Conservation (phyloP, 305 asterid genomes). For the Solanum hybrid region DNA sequence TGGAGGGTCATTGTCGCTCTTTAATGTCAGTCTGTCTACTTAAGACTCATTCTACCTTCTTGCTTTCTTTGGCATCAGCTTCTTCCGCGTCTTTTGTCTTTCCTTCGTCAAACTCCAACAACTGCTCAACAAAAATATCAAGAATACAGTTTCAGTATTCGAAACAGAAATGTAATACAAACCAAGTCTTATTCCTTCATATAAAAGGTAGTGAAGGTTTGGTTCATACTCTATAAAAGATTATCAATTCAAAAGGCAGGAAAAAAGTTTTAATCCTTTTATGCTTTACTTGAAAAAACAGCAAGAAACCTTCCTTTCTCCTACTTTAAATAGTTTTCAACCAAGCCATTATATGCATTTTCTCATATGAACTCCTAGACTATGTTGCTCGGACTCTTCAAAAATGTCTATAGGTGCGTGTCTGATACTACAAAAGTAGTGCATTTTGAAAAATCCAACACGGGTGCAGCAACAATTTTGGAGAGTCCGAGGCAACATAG, state of each 20-base stretch:
- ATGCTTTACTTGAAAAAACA: neutral
- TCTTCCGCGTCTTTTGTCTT: conserved; percentile 30
- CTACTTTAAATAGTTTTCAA: neutral
- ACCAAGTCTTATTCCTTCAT: neutral
- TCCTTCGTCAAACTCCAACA: conserved; percentile 72
- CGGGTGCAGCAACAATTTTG: neutral
- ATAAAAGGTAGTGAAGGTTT: neutral
- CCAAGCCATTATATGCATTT: neutral
- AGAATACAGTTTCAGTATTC: neutral
- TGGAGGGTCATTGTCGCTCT: neutral
- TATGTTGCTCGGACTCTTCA: too few relatives aligned
- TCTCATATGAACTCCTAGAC: neutral
- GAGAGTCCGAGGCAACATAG: neutral
- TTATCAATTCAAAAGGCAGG: neutral
- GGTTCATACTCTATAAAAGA: neutral
- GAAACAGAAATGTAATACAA: neutral
- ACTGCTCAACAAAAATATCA: conserved; percentile 22
- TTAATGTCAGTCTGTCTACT: neutral
- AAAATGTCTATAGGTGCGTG: too few relatives aligned
- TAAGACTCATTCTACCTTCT: conserved; percentile 40
- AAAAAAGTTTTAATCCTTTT: neutral
- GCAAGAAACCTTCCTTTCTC: neutral
- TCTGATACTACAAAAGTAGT: neutral
- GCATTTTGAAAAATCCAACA: neutral
- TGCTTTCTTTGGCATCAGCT: conserved; percentile 24